Base-by-base conservation (phyloP, 73 alveolate species). In the Chromera velia region DNA sequence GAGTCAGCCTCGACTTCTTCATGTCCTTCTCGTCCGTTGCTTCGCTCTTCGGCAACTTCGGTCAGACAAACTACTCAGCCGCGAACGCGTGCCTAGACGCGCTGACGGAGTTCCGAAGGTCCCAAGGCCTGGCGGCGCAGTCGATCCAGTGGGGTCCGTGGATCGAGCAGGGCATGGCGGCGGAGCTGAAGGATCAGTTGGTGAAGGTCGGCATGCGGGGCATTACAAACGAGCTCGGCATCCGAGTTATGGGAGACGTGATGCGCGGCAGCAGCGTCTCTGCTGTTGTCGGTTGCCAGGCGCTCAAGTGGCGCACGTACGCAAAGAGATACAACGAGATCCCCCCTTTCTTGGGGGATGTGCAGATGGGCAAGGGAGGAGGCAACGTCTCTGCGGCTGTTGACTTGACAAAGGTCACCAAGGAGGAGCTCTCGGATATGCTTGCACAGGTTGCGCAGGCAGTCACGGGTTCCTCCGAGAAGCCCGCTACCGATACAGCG, bases 101-200 rank as follows among this genome's bases (percentile, higher is more conserved):
- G 73, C 68, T 77, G 26, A 77, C 84, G 31, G 70, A 62, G 69
- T 77, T 67, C 32, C 86, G 86, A 28, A 34, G 55, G n/a, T 55
- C 63, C 19, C 48, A 1, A 28, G 73, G 70, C 28, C 68, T 80
- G 70, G 75, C 86, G 24, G 80, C 74, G 0, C 73, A 40, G 33
- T 47, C 74, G 1, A 71, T 80, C 32, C 86, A 80, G 74, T 80
- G 86, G 86, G 86, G 86, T 7, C 86, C 86, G 0, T 80, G 86
- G 86, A 26, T 9, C 18, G 70, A 72, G 69, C 68, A 33, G 17
- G 79, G 79, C 30, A 29, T 40, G 28, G 79, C 68, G 10, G 32
- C 48, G 1, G 55, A 40, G 55, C 55, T 40, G 22, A 40, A 40
- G 55, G 22, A 40, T 4, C 55, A 40, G 4, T 13, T 40, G 28